A percentile compares a stretch with the other conserved stretches of the same genome.
phyloP scores from a whole-genome alignment of 305 asterid species.

The Salvia sclarea region DNA sequence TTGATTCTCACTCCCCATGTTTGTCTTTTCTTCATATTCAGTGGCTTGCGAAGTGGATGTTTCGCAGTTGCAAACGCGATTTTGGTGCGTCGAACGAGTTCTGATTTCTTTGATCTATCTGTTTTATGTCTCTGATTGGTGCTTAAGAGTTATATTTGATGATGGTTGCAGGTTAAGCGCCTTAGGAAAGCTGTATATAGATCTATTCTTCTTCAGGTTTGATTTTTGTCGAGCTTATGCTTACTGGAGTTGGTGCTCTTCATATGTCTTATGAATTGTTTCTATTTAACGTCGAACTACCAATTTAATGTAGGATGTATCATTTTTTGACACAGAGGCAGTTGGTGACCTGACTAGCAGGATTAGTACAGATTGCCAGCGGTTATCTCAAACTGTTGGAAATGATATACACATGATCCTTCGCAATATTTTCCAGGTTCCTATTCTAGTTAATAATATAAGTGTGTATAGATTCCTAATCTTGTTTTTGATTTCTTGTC shows the following conservation, averaged over 20 bases:
- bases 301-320: conserved; percentile 56
- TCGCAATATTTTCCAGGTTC: conserved; percentile 63
- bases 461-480: too few species aligned
- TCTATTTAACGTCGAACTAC: conserved; percentile 28
- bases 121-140: background rate
- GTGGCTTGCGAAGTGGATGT: conserved; percentile 68
- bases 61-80: conserved; percentile 60
- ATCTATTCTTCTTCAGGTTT: conserved; percentile 60
- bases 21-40: conserved; percentile 37
- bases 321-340: conserved; percentile 60
- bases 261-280: background rate
- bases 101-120: conserved; percentile 4
- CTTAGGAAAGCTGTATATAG: conserved; percentile 55
- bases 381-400: conserved; percentile 51
- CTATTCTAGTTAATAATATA: conserved; percentile 11
- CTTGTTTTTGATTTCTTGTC: conserved; percentile 18
- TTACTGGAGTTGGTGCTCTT: conserved; percentile 23
- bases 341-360: conserved; percentile 75
- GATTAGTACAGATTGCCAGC: conserved; percentile 64
- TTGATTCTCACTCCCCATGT: conserved; percentile 10
- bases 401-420: conserved; percentile 53
- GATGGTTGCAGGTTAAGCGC: conserved; percentile 55
- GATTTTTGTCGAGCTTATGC: conserved; percentile 18
- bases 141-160: background rate
- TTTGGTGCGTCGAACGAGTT: conserved; percentile 48